Evolutionary conservation across 331 rosid genomes (phyloP).

Genomic region (Quercus tomentella): DNA sequence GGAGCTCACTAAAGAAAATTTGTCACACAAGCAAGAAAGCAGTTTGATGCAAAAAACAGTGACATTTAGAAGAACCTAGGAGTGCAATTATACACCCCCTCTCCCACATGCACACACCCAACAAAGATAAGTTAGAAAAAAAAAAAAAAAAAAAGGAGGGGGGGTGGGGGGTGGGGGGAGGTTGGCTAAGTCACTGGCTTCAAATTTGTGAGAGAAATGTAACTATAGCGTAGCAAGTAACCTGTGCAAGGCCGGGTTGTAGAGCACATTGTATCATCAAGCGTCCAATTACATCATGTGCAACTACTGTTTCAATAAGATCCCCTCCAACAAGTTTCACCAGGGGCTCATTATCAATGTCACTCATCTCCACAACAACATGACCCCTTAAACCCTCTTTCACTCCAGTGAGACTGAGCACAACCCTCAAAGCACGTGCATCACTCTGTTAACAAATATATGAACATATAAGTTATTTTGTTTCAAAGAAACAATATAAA

Average conservation of each 20-base stretch:
- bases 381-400: conserved; percentile 88
- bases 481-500: conserved; percentile 6
- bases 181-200: neutral
- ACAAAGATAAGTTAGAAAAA: too few species aligned
- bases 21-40: neutral
- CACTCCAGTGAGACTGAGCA: conserved; percentile 93
- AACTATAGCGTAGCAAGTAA: conserved; percentile 14
- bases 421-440: conserved; percentile 97
- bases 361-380: conserved; percentile 98
- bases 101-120: too few species aligned
- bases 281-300: conserved; percentile 98
- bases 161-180: too few species aligned
- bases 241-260: conserved; percentile 99
- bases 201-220: neutral
- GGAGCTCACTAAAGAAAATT: neutral
- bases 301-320: conserved; percentile 96
- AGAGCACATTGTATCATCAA: conserved; percentile 98
- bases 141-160: neutral
- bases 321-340: conserved; percentile 98
- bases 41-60: neutral
- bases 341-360: conserved; percentile 93
- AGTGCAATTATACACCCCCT: too few species aligned
- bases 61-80: neutral
- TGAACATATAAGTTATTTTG: conserved; percentile 10
- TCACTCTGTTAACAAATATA: conserved; percentile 67